Conservation (phyloP, 2,329 filamentous ascomycete genomes). For the Thelonectria olida region DNA sequence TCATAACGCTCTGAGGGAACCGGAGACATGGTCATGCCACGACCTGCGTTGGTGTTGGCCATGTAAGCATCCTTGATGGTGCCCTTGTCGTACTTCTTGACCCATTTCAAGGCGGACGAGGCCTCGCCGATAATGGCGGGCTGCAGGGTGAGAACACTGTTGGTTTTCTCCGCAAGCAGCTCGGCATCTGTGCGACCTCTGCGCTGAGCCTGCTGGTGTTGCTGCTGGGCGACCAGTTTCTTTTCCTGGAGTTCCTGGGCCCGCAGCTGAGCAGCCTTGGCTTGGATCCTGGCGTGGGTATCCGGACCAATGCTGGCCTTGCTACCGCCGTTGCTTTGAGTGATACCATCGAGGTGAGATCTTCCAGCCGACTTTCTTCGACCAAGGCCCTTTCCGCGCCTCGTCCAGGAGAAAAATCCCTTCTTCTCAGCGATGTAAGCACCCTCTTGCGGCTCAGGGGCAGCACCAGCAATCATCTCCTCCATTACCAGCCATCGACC, state of each 20-base stretch:
- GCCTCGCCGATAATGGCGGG: slow-evolving; percentile 86
- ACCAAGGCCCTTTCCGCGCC: slow-evolving; percentile 67
- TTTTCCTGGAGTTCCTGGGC: slow-evolving; percentile 72
- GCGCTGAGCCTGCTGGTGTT: slow-evolving; percentile 51
- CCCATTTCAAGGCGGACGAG: slow-evolving; percentile 96
- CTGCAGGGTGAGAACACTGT: slow-evolving; percentile 89
- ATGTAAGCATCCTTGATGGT: slow-evolving; percentile 88
- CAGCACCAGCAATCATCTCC: slow-evolving; percentile 94
- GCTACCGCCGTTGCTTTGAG: slow-evolving; percentile 63
- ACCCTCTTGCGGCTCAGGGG: slow-evolving; percentile 82
- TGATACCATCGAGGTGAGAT: slow-evolving; percentile 58
- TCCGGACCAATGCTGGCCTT: slow-evolving; percentile 89
- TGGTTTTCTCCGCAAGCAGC: slow-evolving; percentile 76
- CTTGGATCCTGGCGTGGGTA: slow-evolving; percentile 92
- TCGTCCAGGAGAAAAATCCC: slow-evolving; percentile 88
- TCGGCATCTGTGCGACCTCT: slow-evolving; percentile 66
- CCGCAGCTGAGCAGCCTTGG: slow-evolving; percentile 85
- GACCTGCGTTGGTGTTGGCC: slow-evolving; percentile 76
- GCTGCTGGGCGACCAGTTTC: slow-evolving; percentile 50
- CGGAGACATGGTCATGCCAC: slow-evolving; percentile 58
- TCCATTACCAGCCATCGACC: slow-evolving; percentile 95
- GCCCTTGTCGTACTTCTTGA: slow-evolving; percentile 92
- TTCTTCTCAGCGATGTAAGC: slow-evolving; percentile 97
- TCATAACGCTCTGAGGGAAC: slow-evolving; percentile 47
- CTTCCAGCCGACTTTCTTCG: slow-evolving; percentile 78